Base-by-base conservation (phyloP, 306 rosid species). In the Dryas drummondii region DNA sequence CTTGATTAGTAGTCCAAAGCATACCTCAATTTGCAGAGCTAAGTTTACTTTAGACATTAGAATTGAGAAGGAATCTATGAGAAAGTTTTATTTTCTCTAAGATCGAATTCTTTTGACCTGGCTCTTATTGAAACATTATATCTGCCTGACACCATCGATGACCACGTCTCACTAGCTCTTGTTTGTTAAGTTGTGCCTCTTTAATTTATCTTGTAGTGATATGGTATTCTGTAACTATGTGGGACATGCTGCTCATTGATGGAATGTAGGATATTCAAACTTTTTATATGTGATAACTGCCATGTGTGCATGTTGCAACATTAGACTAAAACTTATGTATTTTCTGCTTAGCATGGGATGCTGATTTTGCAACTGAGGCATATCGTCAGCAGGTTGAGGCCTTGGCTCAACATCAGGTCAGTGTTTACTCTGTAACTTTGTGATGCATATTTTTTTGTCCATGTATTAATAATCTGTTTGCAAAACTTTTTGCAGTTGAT, bases 381-480 rank as follows among this genome's bases (percentile, higher is more conserved):
- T 94, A 94, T 87, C 86, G 99, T 15, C 99, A 94, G 84, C 90
- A 92, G 84, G 99, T 94, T 64, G 97, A 94, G 88, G 90, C 96
- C 80, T 80, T 94, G 85, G 89, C 97, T 73, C 99, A 94, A 77
- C 91, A 90, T 85, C 96, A 90, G 93, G 99, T 92, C 76, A 44
- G 83, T 73, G 60, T 68, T 65, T 76, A 73, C 65, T 49, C 60
- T 12, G n/a, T 22, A 9, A 44, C 73, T 40, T 51, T 74, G 32
- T 73, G 74, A 58, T n/a, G 27, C 44, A 17, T 26, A 57, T 78
- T 78, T 44, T 54, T 60, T 17, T 48, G 59, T 57, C 11, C 42
- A 14, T 62, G 63, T 73, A 13, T 15, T 44, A 44, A 57, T 74
- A 22, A 70, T 52, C 59, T 59, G 27, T 65, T 76, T 66, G 10